Evolutionary conservation across 129 eudicot species (phyloP).

Genomic region (Artemisia argyi): DNA sequence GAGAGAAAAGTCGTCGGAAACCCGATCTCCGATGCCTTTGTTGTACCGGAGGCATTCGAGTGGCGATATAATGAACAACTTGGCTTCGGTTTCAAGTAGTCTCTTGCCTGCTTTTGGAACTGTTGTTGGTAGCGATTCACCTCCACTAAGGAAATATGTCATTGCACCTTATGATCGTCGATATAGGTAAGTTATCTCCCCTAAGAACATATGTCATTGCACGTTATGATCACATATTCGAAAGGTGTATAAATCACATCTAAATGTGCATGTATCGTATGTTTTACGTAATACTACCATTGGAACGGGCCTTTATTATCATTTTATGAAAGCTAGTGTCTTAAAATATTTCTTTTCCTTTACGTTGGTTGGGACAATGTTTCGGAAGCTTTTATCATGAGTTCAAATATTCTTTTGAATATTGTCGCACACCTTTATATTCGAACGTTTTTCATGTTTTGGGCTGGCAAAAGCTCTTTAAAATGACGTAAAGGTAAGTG

Average conservation of each 20-base stretch:
- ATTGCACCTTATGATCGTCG: constrained; percentile 78
- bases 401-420: not conserved
- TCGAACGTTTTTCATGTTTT: not conserved
- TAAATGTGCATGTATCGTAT: not conserved
- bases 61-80: constrained; percentile 47
- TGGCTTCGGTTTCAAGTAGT: constrained; percentile 70
- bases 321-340: not conserved
- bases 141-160: constrained; percentile 39
- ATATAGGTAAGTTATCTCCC: constrained; percentile 44
- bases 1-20: constrained; percentile 17
- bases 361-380: no score
- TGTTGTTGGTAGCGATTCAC: constrained; percentile 47
- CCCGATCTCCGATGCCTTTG: constrained; percentile 46
- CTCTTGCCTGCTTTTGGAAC: constrained; percentile 85
- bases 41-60: constrained; percentile 49
- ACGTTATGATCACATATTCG: not conserved
- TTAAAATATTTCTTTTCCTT: not conserved
- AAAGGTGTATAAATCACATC: not conserved
- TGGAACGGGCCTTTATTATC: not conserved
- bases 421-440: not conserved
- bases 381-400: no score
- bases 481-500: not conserved
- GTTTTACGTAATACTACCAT: not conserved
- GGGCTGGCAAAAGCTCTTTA: not conserved
- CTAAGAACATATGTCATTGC: constrained; percentile 54